These are phyloP conservation scores for Suillus paluster DNA, from an alignment of 768 basidiomycete species.

Conservation along the genomic window DNA sequence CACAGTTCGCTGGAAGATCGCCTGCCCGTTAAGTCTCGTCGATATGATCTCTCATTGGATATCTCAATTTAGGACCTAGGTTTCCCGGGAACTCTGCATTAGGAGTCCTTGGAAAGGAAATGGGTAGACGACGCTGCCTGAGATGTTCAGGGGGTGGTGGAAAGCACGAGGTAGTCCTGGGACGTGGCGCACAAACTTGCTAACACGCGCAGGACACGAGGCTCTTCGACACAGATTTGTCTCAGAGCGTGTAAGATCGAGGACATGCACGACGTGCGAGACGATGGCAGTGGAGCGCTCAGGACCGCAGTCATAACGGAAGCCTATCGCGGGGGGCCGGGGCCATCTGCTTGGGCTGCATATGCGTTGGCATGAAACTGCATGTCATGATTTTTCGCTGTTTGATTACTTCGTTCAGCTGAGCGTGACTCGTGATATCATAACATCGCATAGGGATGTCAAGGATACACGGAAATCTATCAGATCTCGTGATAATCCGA, in stretches of 20 bases:
- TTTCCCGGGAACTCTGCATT: not conserved
- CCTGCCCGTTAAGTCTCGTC: not conserved
- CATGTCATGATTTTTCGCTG: not conserved
- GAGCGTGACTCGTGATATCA: not conserved
- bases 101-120: slow-evolving; percentile 1
- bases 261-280: not conserved
- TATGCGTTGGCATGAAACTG: too few species aligned
- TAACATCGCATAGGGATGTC: not conserved
- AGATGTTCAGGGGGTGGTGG: slow-evolving; percentile 1
- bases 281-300: not conserved
- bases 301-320: not conserved
- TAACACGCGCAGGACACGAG: slow-evolving; percentile 4
- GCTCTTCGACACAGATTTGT: not conserved
- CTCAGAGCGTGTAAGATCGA: not conserved
- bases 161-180: slow-evolving; percentile 5
- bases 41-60: not conserved
- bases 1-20: not conserved
- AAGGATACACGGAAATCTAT: not conserved
- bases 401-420: not conserved
- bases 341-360: not conserved
- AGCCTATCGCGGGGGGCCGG: not conserved
- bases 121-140: not conserved
- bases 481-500: not conserved
- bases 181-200: not conserved
- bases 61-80: slow-evolving; percentile 1